Base-by-base conservation (phyloP, 257 asterid genomes). In the Petunia axillaris region DNA sequence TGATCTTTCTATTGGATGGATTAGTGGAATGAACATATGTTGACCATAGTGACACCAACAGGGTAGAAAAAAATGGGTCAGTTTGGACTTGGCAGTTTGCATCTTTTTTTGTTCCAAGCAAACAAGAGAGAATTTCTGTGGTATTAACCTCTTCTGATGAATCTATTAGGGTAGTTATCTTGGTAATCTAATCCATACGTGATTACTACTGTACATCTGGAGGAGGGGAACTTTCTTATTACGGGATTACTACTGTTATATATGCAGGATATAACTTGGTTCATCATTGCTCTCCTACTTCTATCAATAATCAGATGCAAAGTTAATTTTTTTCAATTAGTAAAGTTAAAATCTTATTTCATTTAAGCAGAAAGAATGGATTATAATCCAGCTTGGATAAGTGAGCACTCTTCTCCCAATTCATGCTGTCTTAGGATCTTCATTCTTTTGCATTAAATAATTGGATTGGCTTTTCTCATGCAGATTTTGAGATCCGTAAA, bases 1-100 rank as follows among this genome's bases (percentile, higher is more conserved):
- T 68, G 76, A 68, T 68, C 4, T 43, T 68, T 68, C 76, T 43
- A 68, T 68, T 68, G 57, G 55, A 1, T 68, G 76, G 40, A 43
- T 68, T 43, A 68, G 55, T n/a, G 57, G 76, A 68, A 9, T 68
- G 44, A 68, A 43, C n/a, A 43, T 68, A 38, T 68, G 55, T 68
- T 44, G n/a, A n/a, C 57, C 76, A 4, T n/a, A 67, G 75, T 43
- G 76, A 53, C 58, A 53, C n/a, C 58, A 50, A 7, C 54, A 67
- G 43, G 75, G 75, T 41, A 67, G 75, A 41, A 37, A 66, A 41
- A 65, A 66, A 41, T 67, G 54, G 54, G 38, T 68, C 8, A 39
- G 76, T 68, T 43, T 68, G 43, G 75, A 43, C 25, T 43, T 67
- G 75, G 54, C 75, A 67, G n/a, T 67, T 54, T 9, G 10, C 0